Base-by-base conservation (phyloP, 768 basidiomycete genomes). In the Scleroderma citrinum region DNA sequence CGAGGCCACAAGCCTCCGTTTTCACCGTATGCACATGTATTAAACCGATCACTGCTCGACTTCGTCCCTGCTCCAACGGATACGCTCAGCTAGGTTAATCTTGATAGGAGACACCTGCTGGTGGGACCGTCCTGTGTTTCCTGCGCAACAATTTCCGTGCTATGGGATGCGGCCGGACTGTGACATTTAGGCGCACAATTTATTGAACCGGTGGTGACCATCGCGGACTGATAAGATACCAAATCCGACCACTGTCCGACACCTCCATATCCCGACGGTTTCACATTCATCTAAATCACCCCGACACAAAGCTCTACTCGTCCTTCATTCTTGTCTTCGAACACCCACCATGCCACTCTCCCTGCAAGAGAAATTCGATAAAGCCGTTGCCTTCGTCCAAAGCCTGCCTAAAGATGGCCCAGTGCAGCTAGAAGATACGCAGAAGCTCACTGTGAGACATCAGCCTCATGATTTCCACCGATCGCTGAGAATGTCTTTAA, bases 381-480 rank as follows among this genome's bases (percentile, higher is more conserved):
- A 82, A 70, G 86, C 91, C 56, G 81, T 83, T 39, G 59, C 56
- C 14, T 86, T 91, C 68, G 76, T 89, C 42, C 68, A 77, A 55
- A 46, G 47, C 17, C 82, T 93, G 11, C 90, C 91, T 46, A 80
- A 86, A 70, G 44, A 85, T 26, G 92, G 93, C 3, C 82, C 86
- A 17, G 76, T 92, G 65, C 71, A 89, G 73, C 89, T 77, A 55
- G 83, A 85, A 11, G 85, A 90, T 49, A n/a, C n/a, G n/a, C n/a
- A n/a, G n/a, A 78, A 90, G 73, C 87, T 97, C 56, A 73, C 71
- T 58, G 94, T 93, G 67, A 64, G 87, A 72, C 36, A 46, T 53
- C 56, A 52, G 47, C 50, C 44, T 40, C 26, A 44, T 36, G 26
- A 39, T 43, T 6, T 20, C 13, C 11, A n/a, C 20, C 3, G 16